Conservation (phyloP, 2,329 filamentous ascomycete species). For the Camillea tinctor region DNA sequence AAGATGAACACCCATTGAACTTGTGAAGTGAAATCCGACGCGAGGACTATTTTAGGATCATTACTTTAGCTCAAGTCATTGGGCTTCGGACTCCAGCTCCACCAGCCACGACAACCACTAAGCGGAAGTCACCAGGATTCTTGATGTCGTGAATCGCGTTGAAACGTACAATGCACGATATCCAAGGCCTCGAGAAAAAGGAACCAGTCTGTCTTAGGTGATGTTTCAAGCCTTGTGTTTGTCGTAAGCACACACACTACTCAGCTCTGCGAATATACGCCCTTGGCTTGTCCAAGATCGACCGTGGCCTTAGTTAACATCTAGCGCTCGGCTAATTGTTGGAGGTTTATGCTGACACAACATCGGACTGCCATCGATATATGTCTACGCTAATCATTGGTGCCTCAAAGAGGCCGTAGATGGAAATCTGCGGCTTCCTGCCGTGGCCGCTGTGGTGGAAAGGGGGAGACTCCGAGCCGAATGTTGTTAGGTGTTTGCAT, state of each 20-base stretch:
- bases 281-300: not conserved
- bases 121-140: too few relatives aligned
- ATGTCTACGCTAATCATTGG: not conserved
- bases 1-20: not conserved
- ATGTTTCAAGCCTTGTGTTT: too few relatives aligned
- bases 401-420: not conserved
- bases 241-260: too few relatives aligned
- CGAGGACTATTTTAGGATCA: not conserved
- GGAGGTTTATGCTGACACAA: not conserved
- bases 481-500: not conserved
- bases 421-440: not conserved
- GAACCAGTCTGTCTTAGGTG: too few relatives aligned
- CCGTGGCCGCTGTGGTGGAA: not conserved
- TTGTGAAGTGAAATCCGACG: not conserved
- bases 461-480: not conserved
- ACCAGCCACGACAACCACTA: not conserved
- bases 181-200: too few relatives aligned
- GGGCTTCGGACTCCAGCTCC: too few relatives aligned
- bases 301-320: not conserved
- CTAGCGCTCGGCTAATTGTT: not conserved
- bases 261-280: not conserved
- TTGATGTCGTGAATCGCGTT: too few relatives aligned
- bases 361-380: not conserved
- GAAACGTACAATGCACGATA: too few relatives aligned
- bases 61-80: not conserved